phyloP scores from a whole-genome alignment of 1,284 basidiomycete species.

The Naganishia albida region DNA sequence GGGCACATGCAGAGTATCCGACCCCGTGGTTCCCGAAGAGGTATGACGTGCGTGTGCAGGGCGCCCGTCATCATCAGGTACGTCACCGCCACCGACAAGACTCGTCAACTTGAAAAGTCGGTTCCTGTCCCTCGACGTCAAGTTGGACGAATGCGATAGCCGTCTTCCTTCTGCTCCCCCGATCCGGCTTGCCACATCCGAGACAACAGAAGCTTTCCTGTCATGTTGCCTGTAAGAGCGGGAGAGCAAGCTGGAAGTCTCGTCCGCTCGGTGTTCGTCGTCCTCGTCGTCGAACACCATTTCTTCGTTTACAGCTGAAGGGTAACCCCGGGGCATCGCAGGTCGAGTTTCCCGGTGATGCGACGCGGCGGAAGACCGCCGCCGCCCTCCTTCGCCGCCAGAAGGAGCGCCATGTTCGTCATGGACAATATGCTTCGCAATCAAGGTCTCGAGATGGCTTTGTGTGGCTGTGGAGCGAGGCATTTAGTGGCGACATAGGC shows the following conservation, averaged over 20 bases:
- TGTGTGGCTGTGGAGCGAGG: conserved; percentile 44
- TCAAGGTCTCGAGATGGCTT: conserved; percentile 50
- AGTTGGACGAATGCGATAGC: conserved; percentile 21
- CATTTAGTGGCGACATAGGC: background rate
- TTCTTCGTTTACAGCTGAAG: conserved; percentile 20
- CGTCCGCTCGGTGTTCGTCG: conserved; percentile 16
- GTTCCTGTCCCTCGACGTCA: conserved; percentile 18
- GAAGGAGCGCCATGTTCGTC: conserved; percentile 38
- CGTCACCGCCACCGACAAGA: conserved; percentile 28
- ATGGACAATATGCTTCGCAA: conserved; percentile 41
- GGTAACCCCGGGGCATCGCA: conserved; percentile 9
- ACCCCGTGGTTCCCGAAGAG: conserved; percentile 10
- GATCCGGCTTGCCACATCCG: conserved; percentile 25
- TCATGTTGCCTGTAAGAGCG: conserved; percentile 8
- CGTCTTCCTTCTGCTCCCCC: conserved; percentile 24
- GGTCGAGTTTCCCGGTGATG: conserved; percentile 17
- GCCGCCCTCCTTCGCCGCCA: conserved; percentile 36
- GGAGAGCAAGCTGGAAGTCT: conserved; percentile 18
- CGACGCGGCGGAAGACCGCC: conserved; percentile 31
- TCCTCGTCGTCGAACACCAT: conserved; percentile 17
- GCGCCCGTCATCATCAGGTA: conserved; percentile 8
- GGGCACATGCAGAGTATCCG: conserved; percentile 7
- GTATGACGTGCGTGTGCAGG: conserved; percentile 5
- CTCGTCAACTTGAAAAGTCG: conserved; percentile 29
- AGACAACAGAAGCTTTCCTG: conserved; percentile 11